Base-by-base conservation (phyloP, 2,329 filamentous ascomycete genomes). In the Monilinia polystroma region DNA sequence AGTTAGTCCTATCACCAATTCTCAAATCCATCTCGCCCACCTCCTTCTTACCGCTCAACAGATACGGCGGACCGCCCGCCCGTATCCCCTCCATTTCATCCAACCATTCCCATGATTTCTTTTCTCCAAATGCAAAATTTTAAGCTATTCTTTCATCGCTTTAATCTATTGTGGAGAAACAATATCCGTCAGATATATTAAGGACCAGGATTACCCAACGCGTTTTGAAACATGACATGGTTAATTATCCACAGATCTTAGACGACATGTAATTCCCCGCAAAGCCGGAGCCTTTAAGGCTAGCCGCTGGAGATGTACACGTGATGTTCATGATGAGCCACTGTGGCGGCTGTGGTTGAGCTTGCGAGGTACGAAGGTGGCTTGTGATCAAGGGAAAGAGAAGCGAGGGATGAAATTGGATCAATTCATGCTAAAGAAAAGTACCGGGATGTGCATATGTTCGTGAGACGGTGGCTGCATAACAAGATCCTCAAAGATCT, bases 181-280 rank as follows among this genome's bases (percentile, higher is more conserved):
- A 45, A 38, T 32, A 45, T 56, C 64, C 57, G 43, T 60, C 64
- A 63, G 23, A 66, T 63, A 66, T 38, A 58, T 65, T 58, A 57
- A 59, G 10, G 51, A 23, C 58, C 7, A 51, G 58, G 58, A 51
- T 51, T 6, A 10, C 6, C 23, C 20, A 32, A 49, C 7, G 43
- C 12, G 20, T 49, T 35, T 23, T 60, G 57, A 60, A 60, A 60
- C 57, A 60, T 35, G 57, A 32, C 57, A 60, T 23, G 29, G 29
- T 23, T 23, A 23, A 12, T 11, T 12, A 10, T 35, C 26, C 18
- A 18, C 29, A 60, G 57, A 60, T 60, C 43, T 60, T 60, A 51
- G 29, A 51, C 45, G 45, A 60, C 29, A 49, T 23, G 10, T 2
- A 20, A 16, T 49, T 10, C 29, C 43, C 57, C 57, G 43, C 57